These are phyloP conservation scores for Calamus simplicifolius DNA, from an alignment of 176 grass and related monocot species.

Conservation along the genomic window DNA sequence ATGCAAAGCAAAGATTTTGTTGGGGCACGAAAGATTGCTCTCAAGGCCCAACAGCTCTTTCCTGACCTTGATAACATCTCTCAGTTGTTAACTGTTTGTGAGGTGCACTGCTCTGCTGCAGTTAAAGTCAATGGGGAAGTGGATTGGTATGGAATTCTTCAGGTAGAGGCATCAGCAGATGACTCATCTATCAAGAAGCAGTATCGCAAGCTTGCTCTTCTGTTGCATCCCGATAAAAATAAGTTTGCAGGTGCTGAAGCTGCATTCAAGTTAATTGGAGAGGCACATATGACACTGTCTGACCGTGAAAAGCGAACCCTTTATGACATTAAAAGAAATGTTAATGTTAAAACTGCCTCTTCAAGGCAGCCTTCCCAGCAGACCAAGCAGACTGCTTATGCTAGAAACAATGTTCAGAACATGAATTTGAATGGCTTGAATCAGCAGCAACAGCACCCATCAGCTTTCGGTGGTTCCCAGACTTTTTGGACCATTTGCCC, in stretches of 20 bases:
- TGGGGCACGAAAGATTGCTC: constrained; percentile 54
- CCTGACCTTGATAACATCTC: constrained; percentile 54
- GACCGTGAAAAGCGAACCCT: constrained; percentile 44
- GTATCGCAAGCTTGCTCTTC: constrained; percentile 72
- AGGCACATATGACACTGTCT: constrained; percentile 58
- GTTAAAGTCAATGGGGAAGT: constrained; percentile 55
- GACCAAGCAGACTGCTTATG: constrained; percentile 28
- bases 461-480: constrained; percentile 20
- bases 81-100: constrained; percentile 79
- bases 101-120: constrained; percentile 59
- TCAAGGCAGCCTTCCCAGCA: constrained; percentile 22
- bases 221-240: constrained; percentile 91
- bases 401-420: constrained; percentile 28
- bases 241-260: constrained; percentile 75
- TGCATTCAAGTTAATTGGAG: constrained; percentile 85
- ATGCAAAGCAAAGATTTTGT: constrained; percentile 64
- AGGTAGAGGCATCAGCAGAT: constrained; percentile 50
- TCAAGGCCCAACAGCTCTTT: constrained; percentile 60
- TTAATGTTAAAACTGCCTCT: constrained; percentile 1
- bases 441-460: constrained; percentile 31
- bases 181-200: constrained; percentile 65
- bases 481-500: constrained; percentile 89
- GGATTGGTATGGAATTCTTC: constrained; percentile 89
- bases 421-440: constrained; percentile 33
- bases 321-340: constrained; percentile 68